Conservation (phyloP, 2,329 filamentous ascomycete genomes). For the Fonsecaea pugnacius region DNA sequence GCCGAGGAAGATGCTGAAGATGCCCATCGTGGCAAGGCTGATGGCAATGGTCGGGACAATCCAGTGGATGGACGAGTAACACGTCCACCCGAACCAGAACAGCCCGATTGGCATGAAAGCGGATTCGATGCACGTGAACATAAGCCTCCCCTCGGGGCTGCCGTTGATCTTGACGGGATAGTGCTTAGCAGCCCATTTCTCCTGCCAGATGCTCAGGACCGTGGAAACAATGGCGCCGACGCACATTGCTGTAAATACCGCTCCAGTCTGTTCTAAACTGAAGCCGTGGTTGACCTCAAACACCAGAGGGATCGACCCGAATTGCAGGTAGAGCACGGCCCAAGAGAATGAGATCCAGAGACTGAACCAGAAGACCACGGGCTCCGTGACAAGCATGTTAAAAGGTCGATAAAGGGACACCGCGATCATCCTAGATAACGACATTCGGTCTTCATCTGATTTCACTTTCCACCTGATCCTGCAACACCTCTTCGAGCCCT, state of each 20-base stretch:
- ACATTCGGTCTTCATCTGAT: conserved; percentile 34
- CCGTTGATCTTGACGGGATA: conserved; percentile 44
- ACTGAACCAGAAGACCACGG: conserved; percentile 72
- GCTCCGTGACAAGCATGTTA: conserved; percentile 64
- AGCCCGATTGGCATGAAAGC: conserved; percentile 76
- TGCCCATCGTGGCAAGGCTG: conserved; percentile 77
- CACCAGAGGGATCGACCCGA: conserved; percentile 77
- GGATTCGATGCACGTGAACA: conserved; percentile 80
- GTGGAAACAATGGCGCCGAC: conserved; percentile 70
- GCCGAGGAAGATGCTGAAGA: conserved; percentile 82
- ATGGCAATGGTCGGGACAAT: conserved; percentile 72
- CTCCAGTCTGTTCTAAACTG: conserved; percentile 67
- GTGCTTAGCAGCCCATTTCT: conserved; percentile 55
- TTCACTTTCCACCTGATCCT: conserved; percentile 35
- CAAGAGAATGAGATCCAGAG: conserved; percentile 89
- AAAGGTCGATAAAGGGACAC: conserved; percentile 33
- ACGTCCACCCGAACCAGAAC: conserved; percentile 77
- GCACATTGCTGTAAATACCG: conserved; percentile 74
- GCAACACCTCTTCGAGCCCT: conserved; percentile 36
- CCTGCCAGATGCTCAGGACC: conserved; percentile 71
- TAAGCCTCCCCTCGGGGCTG: conserved; percentile 75
- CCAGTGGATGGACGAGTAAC: conserved; percentile 66
- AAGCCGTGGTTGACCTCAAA: conserved; percentile 72
- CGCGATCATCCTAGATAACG: conserved; percentile 32
- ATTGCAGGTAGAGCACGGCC: conserved; percentile 85